Conservation (phyloP, 176 grass and related monocot species). For the Musa troglodytarum region DNA sequence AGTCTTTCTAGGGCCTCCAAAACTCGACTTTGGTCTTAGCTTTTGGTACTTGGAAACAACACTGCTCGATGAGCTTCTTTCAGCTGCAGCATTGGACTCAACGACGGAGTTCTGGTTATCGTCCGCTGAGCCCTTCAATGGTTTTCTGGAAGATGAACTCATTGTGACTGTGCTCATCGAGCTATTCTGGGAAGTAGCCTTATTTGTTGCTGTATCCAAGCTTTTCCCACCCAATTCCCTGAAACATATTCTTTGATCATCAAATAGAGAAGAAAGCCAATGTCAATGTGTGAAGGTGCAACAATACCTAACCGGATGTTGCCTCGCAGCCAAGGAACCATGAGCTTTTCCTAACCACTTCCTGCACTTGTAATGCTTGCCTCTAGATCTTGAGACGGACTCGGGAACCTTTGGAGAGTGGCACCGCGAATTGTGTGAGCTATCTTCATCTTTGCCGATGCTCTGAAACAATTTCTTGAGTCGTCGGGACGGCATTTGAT, state of each 20-base stretch:
- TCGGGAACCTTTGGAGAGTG: neutral
- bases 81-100: neutral
- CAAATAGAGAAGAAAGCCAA: neutral
- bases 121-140: neutral
- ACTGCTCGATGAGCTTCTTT: neutral
- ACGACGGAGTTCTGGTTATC: neutral
- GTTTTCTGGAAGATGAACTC: constrained; percentile 5
- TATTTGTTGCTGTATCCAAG: neutral
- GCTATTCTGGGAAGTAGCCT: neutral
- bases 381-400: constrained; percentile 17
- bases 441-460: neutral
- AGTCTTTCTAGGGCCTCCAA: neutral
- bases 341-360: neutral
- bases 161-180: constrained; percentile 9
- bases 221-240: constrained; percentile 2
- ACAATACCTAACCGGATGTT: neutral
- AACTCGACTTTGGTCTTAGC: neutral
- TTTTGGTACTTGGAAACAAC: neutral
- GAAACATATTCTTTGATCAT: neutral
- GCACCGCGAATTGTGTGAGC: neutral
- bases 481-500: constrained; percentile 12
- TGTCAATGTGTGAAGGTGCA: neutral
- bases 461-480: neutral
- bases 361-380: constrained; percentile 22
- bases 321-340: neutral